Conservation (phyloP, 768 basidiomycete genomes). For the Steccherinum ochraceum region DNA sequence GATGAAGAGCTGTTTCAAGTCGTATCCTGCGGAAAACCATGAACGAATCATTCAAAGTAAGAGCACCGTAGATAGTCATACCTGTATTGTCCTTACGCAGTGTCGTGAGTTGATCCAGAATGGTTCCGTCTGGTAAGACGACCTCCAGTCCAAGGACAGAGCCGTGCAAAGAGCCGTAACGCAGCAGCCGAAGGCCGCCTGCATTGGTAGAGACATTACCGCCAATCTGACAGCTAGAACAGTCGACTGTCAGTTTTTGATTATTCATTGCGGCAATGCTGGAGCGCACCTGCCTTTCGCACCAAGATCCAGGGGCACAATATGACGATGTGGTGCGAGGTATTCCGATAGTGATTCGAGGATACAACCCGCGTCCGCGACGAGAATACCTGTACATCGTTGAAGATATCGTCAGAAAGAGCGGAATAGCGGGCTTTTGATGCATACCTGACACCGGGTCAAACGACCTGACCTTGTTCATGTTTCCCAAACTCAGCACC, state of each 20-base stretch:
- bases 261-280: no score
- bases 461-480: constrained; percentile 78
- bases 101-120: constrained; percentile 84
- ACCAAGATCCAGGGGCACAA: constrained; percentile 94
- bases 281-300: constrained; percentile 81
- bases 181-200: constrained; percentile 88
- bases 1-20: constrained; percentile 97
- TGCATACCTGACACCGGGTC: constrained; percentile 78
- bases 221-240: constrained; percentile 91
- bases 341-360: constrained; percentile 84
- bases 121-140: constrained; percentile 88
- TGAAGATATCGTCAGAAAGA: constrained; percentile 5
- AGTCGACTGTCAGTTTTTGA: no score
- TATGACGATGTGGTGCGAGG: constrained; percentile 82
- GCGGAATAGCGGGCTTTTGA: constrained; percentile 4
- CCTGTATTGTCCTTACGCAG: constrained; percentile 97
- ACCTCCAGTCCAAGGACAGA: constrained; percentile 94
- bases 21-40: constrained; percentile 64
- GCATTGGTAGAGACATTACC: constrained; percentile 98
- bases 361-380: constrained; percentile 92
- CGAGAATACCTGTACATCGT: constrained; percentile 68
- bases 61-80: constrained; percentile 24
- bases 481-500: constrained; percentile 75
- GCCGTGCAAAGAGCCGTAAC: constrained; percentile 94
- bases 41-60: no score